These are phyloP conservation scores for Puccinia polysora DNA, from an alignment of 1,284 basidiomycete genomes.

Conservation along the genomic window DNA sequence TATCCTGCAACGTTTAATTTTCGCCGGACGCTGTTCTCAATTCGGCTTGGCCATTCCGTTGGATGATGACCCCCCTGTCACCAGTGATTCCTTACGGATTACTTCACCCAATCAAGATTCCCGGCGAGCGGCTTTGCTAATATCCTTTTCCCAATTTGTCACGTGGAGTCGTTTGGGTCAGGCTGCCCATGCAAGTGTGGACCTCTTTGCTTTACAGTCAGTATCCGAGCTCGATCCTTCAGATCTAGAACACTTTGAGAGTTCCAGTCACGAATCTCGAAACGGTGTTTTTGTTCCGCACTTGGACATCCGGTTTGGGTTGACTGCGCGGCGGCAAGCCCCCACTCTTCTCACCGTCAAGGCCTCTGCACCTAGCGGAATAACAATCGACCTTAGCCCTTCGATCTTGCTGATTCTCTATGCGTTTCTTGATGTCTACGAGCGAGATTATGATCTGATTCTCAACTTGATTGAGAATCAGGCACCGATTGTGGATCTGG, in stretches of 20 bases:
- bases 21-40: slow-evolving; percentile 20
- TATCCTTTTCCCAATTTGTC: slow-evolving; percentile 26
- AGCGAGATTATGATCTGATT: slow-evolving; percentile 21
- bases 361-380: slow-evolving; percentile 32
- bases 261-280: slow-evolving; percentile 19
- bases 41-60: slow-evolving; percentile 31
- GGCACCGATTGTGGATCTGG: not conserved
- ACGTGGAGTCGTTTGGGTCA: slow-evolving; percentile 32
- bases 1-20: slow-evolving; percentile 22
- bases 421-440: slow-evolving; percentile 31
- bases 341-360: slow-evolving; percentile 21
- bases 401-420: slow-evolving; percentile 14
- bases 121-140: slow-evolving; percentile 17
- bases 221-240: slow-evolving; percentile 23
- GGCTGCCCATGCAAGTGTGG: slow-evolving; percentile 28
- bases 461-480: slow-evolving; percentile 17
- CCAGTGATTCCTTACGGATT: not conserved
- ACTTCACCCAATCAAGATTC: not conserved
- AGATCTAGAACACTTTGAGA: slow-evolving; percentile 15
- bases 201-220: slow-evolving; percentile 25
- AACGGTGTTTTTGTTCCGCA: slow-evolving; percentile 28
- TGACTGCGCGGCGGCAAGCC: slow-evolving; percentile 23
- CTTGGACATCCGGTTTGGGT: slow-evolving; percentile 29
- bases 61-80: slow-evolving; percentile 4
- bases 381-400: slow-evolving; percentile 28